A percentile compares a stretch with the other conserved stretches of the same genome.
These are phyloP conservation scores for Acacia confusa DNA, from an alignment of 306 rosid species.

Conservation along the genomic window DNA sequence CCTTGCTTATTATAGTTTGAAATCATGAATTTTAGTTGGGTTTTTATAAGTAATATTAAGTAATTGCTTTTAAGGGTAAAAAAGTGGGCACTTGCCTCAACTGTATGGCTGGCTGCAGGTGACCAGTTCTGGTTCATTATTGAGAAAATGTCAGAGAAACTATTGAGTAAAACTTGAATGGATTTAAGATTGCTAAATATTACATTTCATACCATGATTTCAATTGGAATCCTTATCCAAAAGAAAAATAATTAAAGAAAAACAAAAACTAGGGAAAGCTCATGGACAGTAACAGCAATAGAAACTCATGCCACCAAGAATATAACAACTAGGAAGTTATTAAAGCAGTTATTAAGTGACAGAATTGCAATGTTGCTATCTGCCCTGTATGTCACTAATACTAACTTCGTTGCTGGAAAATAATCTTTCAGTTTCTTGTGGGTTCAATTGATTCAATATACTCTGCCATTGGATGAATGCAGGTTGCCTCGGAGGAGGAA, in stretches of 20 bases:
- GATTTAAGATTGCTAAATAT: not conserved
- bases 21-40: not conserved
- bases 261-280: not conserved
- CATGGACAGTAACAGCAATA: too few species aligned
- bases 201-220: not conserved
- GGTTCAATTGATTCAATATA: not conserved
- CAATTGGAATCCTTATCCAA: not conserved
- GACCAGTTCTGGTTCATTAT: not conserved
- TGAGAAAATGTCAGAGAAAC: not conserved
- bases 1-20: not conserved
- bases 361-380: not conserved
- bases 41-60: too few species aligned
- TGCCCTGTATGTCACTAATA: not conserved
- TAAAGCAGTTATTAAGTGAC: not conserved
- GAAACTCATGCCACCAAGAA: not conserved
- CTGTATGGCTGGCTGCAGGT: not conserved
- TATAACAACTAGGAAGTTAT: not conserved
- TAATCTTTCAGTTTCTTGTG: not conserved
- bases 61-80: not conserved
- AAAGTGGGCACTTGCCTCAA: not conserved
- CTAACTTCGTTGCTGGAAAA: not conserved
- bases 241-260: not conserved
- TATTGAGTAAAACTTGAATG: not conserved
- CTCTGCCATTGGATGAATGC: too few species aligned
- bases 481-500: too few species aligned